Evolutionary conservation across 2,329 filamentous ascomycete genomes (phyloP), one percentile per base, ranked within the genome.

Genomic region (Arthrobotrys sinensis): DNA sequence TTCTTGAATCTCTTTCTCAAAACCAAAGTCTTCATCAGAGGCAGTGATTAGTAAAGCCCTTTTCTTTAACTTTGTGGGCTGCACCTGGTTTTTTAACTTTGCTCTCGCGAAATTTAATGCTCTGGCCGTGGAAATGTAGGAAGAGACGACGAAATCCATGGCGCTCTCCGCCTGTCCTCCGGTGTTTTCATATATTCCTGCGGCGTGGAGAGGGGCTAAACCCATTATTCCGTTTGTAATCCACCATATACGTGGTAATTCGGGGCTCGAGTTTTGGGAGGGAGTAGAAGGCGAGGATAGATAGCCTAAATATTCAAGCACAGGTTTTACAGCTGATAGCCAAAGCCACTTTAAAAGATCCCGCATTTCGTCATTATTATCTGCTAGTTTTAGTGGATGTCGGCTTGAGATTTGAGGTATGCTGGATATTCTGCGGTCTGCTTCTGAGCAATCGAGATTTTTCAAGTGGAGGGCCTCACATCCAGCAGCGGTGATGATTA

Each of bases 161-260:
- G 68, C 67, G 14, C 10, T 64, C 34, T 57, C 52, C 28, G 10
- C 10, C 12, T n/a, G n/a, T 4, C 21, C 19, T 19, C 24, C 38
- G 16, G 2, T 7, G 19, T 46, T 32, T 3, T 45, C 24, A 60
- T 70, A 63, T 75, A 77, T 63, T 57, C 75, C 69, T 14, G 78
- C 69, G 16, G 48, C 67, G n/a, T 60, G 79, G 50, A 77, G 32
- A 55, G 79, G 60, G 19, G 72, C 71, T 32, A 34, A 19, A 1
- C 19, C n/a, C 63, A 68, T 64, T 14, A 60, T 32, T 11, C 68
- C 53, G 34, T 21, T 34, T 5, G 45, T 45, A 19, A 63, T 57
- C 71, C 55, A 72, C 76, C 64, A 63, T 32, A 69, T 64, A 10
- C 46, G 48, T 63, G 80, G 80, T 4, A 81, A 60, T 3, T 65